phyloP scores from a whole-genome alignment of 768 basidiomycete species.

The Mycena haematopus region DNA sequence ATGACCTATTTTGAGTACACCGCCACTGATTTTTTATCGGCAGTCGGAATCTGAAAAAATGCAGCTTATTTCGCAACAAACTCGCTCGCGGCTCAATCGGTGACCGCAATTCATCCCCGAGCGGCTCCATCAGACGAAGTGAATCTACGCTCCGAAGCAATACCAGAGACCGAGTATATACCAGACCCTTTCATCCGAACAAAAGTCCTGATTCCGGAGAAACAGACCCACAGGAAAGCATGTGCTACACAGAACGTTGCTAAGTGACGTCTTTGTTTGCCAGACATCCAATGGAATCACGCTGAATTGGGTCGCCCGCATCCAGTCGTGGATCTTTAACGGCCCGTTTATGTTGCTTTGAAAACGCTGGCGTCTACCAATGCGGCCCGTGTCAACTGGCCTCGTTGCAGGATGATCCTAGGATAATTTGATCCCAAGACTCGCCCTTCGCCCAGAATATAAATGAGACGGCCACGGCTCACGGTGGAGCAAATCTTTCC shows the following conservation, averaged over 20 bases:
- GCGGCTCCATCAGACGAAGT: not conserved
- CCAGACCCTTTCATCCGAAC: no score
- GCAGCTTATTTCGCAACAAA: not conserved
- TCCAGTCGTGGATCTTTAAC: not conserved
- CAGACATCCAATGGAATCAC: constrained; percentile 1
- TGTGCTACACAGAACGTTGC: constrained; percentile 6
- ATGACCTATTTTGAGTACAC: not conserved
- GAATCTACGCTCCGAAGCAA: not conserved
- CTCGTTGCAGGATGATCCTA: not conserved
- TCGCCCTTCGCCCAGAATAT: not conserved
- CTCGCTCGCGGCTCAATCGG: not conserved
- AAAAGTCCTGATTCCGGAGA: not conserved
- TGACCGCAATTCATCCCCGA: not conserved
- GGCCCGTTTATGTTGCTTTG: not conserved
- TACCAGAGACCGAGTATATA: no score
- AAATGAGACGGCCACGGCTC: not conserved
- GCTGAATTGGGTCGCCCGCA: not conserved
- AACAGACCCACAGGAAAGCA: not conserved
- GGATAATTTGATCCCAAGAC: constrained; percentile 12
- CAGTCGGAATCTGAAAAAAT: not conserved
- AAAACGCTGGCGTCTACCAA: not conserved
- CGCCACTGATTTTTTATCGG: not conserved
- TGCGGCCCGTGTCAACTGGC: not conserved
- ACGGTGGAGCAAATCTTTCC: not conserved
- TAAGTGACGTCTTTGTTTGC: constrained; percentile 5